phyloP scores from a whole-genome alignment of 441 rosid species.

The Euphorbia schlechtendalii region DNA sequence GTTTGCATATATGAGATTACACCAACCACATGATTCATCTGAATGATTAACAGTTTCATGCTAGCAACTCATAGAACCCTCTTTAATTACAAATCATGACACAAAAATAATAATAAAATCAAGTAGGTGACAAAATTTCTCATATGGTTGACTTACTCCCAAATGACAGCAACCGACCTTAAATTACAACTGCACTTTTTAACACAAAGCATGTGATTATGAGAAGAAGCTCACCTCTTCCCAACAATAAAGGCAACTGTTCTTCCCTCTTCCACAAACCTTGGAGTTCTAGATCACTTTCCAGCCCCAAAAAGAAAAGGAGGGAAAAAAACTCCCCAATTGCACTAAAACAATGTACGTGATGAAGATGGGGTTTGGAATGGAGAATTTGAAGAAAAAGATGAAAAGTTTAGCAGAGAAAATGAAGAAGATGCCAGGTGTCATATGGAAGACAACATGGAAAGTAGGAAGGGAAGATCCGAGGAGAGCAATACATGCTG shows the following conservation, averaged over 20 bases:
- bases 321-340: slow-evolving; percentile 9
- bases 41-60: neutral
- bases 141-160: slow-evolving; percentile 18
- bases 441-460: slow-evolving; percentile 31
- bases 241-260: slow-evolving; percentile 12
- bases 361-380: slow-evolving; percentile 1
- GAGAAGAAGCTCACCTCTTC: slow-evolving; percentile 10
- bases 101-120: neutral
- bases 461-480: slow-evolving; percentile 72
- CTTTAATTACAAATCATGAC: neutral
- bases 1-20: no score
- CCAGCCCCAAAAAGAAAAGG: neutral
- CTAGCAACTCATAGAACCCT: slow-evolving; percentile 9
- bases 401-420: slow-evolving; percentile 23
- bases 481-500: slow-evolving; percentile 58
- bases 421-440: slow-evolving; percentile 28
- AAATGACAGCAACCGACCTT: slow-evolving; percentile 22
- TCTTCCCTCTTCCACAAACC: neutral
- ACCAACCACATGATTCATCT: neutral
- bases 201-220: slow-evolving; percentile 32
- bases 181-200: slow-evolving; percentile 20
- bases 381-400: slow-evolving; percentile 26
- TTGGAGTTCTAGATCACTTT: slow-evolving; percentile 19
- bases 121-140: neutral
- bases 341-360: no score